Percentiles rank a stretch among this genome's conserved stretches.
Conservation (phyloP, 345 rosid genomes). For the Bretschneidera sinensis region DNA sequence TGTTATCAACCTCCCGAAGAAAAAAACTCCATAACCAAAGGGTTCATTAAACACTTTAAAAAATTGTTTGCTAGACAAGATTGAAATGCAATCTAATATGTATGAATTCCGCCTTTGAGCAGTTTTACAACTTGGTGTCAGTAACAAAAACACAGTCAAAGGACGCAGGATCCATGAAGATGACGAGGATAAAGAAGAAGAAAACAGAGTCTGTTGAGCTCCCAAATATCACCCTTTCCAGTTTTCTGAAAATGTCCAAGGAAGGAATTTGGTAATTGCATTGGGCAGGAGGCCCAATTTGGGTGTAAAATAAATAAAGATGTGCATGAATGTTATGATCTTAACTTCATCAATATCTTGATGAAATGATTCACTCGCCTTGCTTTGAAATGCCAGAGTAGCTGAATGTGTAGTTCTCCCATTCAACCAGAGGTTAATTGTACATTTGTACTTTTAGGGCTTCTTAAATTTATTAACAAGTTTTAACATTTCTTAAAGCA, state of each 20-base stretch:
- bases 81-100: no score
- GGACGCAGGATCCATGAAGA: constrained; percentile 39
- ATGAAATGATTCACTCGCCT: not conserved
- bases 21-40: no score
- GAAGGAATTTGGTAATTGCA: constrained; percentile 69
- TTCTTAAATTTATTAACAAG: no score
- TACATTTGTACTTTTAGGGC: not conserved
- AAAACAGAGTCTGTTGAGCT: constrained; percentile 37
- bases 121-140: constrained; percentile 85
- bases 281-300: not conserved
- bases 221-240: constrained; percentile 52
- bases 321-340: not conserved
- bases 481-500: no score
- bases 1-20: no score
- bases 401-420: not conserved
- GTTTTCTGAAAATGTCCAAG: constrained; percentile 79
- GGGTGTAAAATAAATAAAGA: not conserved
- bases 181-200: constrained; percentile 64
- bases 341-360: not conserved
- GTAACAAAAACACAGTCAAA: constrained; percentile 50
- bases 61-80: no score
- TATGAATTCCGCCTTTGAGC: constrained; percentile 16
- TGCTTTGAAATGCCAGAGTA: not conserved
- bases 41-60: no score
- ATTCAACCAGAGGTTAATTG: not conserved